These are phyloP conservation scores for Stereum hirsutum DNA, from an alignment of 1,284 basidiomycete species.

Conservation along the genomic window DNA sequence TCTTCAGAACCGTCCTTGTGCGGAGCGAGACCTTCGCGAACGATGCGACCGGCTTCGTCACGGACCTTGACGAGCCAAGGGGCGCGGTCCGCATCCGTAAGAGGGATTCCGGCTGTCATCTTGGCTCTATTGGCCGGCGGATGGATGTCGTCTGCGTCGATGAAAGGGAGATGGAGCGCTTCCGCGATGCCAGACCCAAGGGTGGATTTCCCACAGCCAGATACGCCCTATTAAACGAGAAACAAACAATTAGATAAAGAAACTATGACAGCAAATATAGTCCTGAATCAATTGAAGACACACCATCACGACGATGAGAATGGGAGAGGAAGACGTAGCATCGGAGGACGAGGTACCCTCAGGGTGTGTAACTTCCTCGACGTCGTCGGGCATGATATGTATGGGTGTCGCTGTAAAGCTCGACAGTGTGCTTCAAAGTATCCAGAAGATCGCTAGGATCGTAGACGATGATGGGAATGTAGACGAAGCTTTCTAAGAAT, in stretches of 20 bases:
- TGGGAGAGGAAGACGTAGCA: too few relatives aligned
- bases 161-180: constrained; percentile 60
- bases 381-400: too few relatives aligned
- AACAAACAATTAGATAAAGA: background rate
- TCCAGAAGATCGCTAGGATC: too few relatives aligned
- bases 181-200: constrained; percentile 61
- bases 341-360: too few relatives aligned
- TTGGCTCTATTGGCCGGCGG: constrained; percentile 78
- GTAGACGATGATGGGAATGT: too few relatives aligned
- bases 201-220: constrained; percentile 85
- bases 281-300: too few relatives aligned
- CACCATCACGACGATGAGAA: constrained; percentile 41
- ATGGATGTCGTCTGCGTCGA: constrained; percentile 90
- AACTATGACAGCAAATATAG: background rate
- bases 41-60: constrained; percentile 45
- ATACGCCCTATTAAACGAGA: constrained; percentile 49
- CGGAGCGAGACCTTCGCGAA: constrained; percentile 31
- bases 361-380: too few relatives aligned
- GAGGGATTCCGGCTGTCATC: constrained; percentile 75
- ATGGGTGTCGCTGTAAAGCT: too few relatives aligned
- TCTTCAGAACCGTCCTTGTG: too few relatives aligned
- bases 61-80: constrained; percentile 83
- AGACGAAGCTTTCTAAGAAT: too few relatives aligned
- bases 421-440: too few relatives aligned
- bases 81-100: constrained; percentile 76